phyloP scores from a whole-genome alignment of 176 grass and related monocot species.

The Avena insularis region DNA sequence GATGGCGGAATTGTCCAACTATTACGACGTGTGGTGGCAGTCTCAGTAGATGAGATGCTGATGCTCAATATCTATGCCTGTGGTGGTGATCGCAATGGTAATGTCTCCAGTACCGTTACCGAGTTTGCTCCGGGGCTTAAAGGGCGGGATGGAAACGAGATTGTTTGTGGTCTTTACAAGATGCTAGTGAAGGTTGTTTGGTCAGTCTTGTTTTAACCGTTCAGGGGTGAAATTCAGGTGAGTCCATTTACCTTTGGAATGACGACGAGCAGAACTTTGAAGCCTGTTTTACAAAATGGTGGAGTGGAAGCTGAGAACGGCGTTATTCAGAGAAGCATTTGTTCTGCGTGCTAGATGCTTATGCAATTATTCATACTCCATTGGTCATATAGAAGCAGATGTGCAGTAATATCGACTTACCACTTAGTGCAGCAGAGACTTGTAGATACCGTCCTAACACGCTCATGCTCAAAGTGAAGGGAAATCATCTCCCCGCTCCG shows the following conservation, averaged over 20 bases:
- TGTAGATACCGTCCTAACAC: too few species aligned
- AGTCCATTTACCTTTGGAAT: not conserved
- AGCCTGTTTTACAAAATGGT: not conserved
- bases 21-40: too few species aligned
- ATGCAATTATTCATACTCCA: too few species aligned
- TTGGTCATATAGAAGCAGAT: too few species aligned
- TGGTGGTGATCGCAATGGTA: not conserved
- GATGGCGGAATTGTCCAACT: constrained; percentile 13
- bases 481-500: too few species aligned
- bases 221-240: not conserved
- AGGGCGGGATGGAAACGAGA: not conserved
- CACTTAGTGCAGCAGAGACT: too few species aligned
- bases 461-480: too few species aligned
- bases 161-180: not conserved
- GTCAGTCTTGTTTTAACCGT: not conserved
- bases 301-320: too few species aligned
- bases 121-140: not conserved
- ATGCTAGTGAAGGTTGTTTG: not conserved
- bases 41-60: too few species aligned
- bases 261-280: not conserved
- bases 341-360: too few species aligned
- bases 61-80: not conserved
- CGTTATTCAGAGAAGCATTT: too few species aligned
- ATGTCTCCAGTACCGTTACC: not conserved
- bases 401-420: too few species aligned